Base-by-base conservation (phyloP, 2,329 filamentous ascomycete genomes). In the Microsporum ferrugineum region DNA sequence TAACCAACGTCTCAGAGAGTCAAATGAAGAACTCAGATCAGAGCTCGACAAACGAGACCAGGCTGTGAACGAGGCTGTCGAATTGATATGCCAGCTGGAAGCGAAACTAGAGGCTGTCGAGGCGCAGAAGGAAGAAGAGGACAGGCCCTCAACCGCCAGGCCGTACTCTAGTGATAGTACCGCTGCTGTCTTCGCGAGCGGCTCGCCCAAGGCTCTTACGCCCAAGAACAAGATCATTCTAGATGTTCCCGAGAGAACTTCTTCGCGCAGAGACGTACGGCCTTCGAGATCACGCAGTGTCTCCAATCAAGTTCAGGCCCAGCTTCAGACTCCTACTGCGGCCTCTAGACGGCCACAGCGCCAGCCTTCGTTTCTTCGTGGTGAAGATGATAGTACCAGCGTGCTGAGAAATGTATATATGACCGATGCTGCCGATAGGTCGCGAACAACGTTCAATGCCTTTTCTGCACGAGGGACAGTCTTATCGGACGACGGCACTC, bases 11-110 rank as follows among this genome's bases (percentile, higher is more conserved):
- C 63, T 76, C 14, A 70, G 70, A 31, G 71, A 75, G 51, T 69
- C 69, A 1, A 77, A 77, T 59, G 70, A 74, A 43, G 66, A 72
- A 43, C 65, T 77, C 14, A 69, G 70, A 41, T 65, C 66, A 6
- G 73, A 76, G 47, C 68, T 77, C 12, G 71, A 75, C 38, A 73
- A 71, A 57, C 71, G 74, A 58, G 72, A 76, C 58, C 69, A 73
- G 55, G 76, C 75, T 1, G 69, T 78, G 6, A 70, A 71, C 14
- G 76, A 78, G 61, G 76, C 76, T 0, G 75, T 77, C 2, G 70
- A 73, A 8, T 64, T 77, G 23, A 78, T 78, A 23, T 77, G 75
- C 64, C 71, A 75, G 55, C 66, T 77, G 2, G 76, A 78, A 68
- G 66, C 68, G 3, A 75, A 71, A 62, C 64, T 76, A 7, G 73